phyloP scores from a whole-genome alignment of 257 asterid genomes.

The Solanum infundibuliforme region DNA sequence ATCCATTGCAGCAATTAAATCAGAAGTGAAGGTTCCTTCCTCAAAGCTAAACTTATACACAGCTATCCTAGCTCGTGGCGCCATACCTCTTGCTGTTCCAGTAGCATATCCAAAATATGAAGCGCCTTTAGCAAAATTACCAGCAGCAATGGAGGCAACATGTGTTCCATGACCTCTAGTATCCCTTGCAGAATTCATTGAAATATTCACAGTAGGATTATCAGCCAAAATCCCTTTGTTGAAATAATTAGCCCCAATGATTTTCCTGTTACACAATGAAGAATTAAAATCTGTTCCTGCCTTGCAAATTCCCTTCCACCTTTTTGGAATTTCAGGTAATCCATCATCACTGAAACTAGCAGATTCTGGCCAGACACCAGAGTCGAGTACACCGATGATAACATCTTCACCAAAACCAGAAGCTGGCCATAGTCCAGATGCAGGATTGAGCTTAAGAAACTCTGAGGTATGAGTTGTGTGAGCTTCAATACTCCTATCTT shows the following conservation, averaged over 20 bases:
- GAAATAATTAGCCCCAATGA: constrained; percentile 15
- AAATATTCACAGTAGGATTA: constrained; percentile 4
- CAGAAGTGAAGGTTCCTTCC: constrained; percentile 10
- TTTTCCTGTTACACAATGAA: constrained; percentile 19
- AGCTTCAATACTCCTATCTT: not conserved
- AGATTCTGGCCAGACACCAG: constrained; percentile 17
- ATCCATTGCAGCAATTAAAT: constrained; percentile 13
- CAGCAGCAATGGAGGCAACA: constrained; percentile 3
- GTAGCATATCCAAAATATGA: constrained; percentile 8
- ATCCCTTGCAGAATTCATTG: constrained; percentile 14
- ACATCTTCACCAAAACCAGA: constrained; percentile 8
- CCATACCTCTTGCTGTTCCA: constrained; percentile 11
- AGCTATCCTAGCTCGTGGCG: constrained; percentile 5
- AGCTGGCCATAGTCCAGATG: constrained; percentile 7
- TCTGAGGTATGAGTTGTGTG: constrained; percentile 13
- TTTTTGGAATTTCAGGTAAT: constrained; percentile 1
- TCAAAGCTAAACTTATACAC: constrained; percentile 8
- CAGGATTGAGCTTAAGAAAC: constrained; percentile 12
- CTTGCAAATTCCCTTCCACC: constrained; percentile 18
- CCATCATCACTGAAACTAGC: constrained; percentile 7
- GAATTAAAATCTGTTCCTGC: constrained; percentile 10
- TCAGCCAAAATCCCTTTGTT: constrained; percentile 9
- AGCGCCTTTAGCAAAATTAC: constrained; percentile 2
- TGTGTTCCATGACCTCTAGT: constrained; percentile 4
- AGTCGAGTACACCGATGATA: constrained; percentile 8